phyloP scores from a whole-genome alignment of 2,329 filamentous ascomycete genomes.

The Diaporthe helianthi region DNA sequence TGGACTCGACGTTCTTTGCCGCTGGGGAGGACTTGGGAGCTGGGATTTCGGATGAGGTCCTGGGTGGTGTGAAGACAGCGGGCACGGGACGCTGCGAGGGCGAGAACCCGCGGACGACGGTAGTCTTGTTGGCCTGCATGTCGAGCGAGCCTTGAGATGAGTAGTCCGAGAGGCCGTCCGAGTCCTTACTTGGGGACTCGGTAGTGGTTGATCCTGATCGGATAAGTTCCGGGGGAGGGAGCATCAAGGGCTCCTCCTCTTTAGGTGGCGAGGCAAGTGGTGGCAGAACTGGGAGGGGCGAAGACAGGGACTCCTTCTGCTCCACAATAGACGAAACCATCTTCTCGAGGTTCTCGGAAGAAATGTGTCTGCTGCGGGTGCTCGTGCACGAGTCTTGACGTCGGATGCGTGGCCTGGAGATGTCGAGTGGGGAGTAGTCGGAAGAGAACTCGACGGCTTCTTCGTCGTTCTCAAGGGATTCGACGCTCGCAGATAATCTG shows the following conservation, averaged over 20 bases:
- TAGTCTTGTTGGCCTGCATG: conserved; percentile 62
- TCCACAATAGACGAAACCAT: conserved; percentile 94
- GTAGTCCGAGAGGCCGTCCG: conserved; percentile 61
- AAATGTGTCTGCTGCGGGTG: conserved; percentile 81
- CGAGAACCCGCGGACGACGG: conserved; percentile 86
- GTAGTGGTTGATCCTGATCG: conserved; percentile 52
- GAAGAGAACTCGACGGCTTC: conserved; percentile 65
- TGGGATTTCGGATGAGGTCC: conserved; percentile 65
- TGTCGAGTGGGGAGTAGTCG: conserved; percentile 63
- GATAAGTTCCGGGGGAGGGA: conserved; percentile 43
- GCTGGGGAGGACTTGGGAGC: conserved; percentile 64
- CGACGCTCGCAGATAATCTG: conserved; percentile 78
- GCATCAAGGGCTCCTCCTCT: conserved; percentile 50
- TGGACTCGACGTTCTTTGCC: conserved; percentile 72
- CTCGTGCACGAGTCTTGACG: conserved; percentile 75
- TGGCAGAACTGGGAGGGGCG: conserved; percentile 56
- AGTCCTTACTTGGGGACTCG: conserved; percentile 64
- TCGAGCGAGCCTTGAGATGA: conserved; percentile 49
- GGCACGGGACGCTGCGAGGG: conserved; percentile 69
- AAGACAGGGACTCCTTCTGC: conserved; percentile 73
- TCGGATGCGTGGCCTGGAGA: conserved; percentile 70
- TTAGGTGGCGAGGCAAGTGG: conserved; percentile 50
- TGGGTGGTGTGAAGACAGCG: conserved; percentile 53
- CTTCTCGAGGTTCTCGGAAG: conserved; percentile 90
- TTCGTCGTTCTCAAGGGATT: conserved; percentile 75